Evolutionary conservation across 1,284 basidiomycete genomes (phyloP), one percentile per base, ranked within the genome.

Genomic region (Pascua guehoae): DNA sequence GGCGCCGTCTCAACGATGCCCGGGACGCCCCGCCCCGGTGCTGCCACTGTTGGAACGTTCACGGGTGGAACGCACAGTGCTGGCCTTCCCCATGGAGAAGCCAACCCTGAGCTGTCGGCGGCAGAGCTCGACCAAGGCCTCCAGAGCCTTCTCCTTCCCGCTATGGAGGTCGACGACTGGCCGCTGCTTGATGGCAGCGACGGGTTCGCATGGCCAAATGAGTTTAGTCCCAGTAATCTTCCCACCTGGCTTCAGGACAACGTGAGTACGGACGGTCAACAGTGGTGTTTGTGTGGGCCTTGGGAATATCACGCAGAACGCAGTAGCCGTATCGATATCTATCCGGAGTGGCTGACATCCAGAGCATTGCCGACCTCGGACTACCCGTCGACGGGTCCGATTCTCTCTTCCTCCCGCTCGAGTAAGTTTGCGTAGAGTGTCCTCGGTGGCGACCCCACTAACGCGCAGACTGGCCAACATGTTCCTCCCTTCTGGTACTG

Each of bases 361-460:
- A 92, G 88, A 91, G 85, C 69, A 78, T 92, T 61, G 85, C 87
- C 17, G 91, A 94, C 73, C 84, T 94, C 8, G 90, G 91, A 15
- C 78, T 93, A 49, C 91, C 91, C n/a, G 81, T 86, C 46, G 91
- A 92, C 66, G 91, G 90, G 47, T 88, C 87, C 7, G 91, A 94
- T 66, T 89, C 88, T 8, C 86, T 93, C 53, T 93, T 94, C 79
- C 75, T 93, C 55, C 87, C 74, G 5, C 69, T 71, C n/a, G 76
- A 76, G 69, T 74, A 44, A 61, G 70, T 70, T 4, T 12, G 17
- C 7, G 24, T 32, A 32, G 24, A 32, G 24, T 7, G 24, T 32
- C 7, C 36, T 14, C 16, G 10, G 15, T 37, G 18, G 47, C 47
- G 24, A 42, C 14, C 8, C 12, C 11, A 39, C 40, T 42, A 39